Base-by-base conservation (phyloP, 371 early-diverging fungal genomes). In the Rhizopus sp. region DNA sequence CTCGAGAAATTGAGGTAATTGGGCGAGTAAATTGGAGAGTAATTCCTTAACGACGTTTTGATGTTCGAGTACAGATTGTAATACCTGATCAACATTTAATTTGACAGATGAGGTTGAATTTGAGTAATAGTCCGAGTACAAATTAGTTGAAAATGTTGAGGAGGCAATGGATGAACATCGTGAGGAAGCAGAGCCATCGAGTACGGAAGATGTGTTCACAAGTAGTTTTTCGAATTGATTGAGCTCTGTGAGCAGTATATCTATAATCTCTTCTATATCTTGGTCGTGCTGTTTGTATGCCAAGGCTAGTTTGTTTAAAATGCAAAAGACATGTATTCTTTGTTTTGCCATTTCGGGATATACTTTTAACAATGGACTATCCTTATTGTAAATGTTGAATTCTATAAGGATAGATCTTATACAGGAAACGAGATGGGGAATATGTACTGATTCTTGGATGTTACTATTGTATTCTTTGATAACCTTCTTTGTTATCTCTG, bases 271-370 rank as follows among this genome's bases (percentile, higher is more conserved):
- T 30, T 6, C n/a, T 7, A 69, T 50, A 16, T 53, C 51, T 15
- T 56, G 45, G 9, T 66, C 50, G 16, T 31, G 33, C 23, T 67
- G 63, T 58, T 73, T 73, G 15, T 72, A 68, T 65, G 72, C 75
- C n/a, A 78, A 38, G 3, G 74, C 80, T 3, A 79, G 59, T n/a
- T 70, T 62, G 39, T 75, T 74, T 13, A 79, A 56, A 3, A 64
- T 51, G 17, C 60, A 68, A 8, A 76, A 58, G 0, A 79, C 68
- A 7, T 60, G 45, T 52, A 70, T 72, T 29, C 80, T 61, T 40
- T 79, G 80, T 9, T 65, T 58, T 10, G 73, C 70, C 16, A 76
- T 39, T 50, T 74, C 80, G 3, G 80, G 77, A 39, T 66, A 63
- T 8, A 60, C 50, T 46, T 62, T 70, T 15, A 79, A 56, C 1